Conservation (phyloP, 2,329 filamentous ascomycete species). For the Dactylellina cionopaga region DNA sequence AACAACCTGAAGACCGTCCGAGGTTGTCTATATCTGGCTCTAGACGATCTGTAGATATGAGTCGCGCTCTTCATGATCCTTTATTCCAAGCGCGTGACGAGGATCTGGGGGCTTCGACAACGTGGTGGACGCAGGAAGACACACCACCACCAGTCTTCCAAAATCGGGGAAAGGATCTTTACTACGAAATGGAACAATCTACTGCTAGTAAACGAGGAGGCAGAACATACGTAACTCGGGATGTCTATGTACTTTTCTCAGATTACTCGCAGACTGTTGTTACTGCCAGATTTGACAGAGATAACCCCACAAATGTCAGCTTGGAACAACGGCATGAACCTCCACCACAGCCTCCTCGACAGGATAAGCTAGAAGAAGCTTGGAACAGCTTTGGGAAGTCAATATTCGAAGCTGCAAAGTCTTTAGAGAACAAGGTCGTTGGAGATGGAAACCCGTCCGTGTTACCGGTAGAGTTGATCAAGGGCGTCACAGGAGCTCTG, state of each 20-base stretch:
- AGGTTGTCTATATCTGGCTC: slow-evolving; percentile 34
- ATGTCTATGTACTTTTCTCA: slow-evolving; percentile 87
- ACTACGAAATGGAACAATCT: slow-evolving; percentile 83
- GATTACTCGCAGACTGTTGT: slow-evolving; percentile 97
- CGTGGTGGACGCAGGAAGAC: slow-evolving; percentile 89
- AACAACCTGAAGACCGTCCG: slow-evolving; percentile 37
- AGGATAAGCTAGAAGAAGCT: slow-evolving; percentile 90
- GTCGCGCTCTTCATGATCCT: slow-evolving; percentile 76
- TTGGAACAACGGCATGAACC: slow-evolving; percentile 87
- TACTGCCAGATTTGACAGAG: slow-evolving; percentile 79
- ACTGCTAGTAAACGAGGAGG: slow-evolving; percentile 75
- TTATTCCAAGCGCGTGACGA: slow-evolving; percentile 84
- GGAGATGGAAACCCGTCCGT: slow-evolving; percentile 83
- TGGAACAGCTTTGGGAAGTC: slow-evolving; percentile 82
- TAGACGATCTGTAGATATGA: slow-evolving; percentile 75
- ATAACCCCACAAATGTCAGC: slow-evolving; percentile 75
- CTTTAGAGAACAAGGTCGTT: slow-evolving; percentile 81
- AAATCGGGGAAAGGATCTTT: slow-evolving; percentile 77
- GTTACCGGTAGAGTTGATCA: slow-evolving; percentile 81
- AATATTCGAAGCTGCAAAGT: slow-evolving; percentile 75
- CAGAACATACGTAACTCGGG: slow-evolving; percentile 77
- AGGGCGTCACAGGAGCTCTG: slow-evolving; percentile 77
- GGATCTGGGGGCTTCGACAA: slow-evolving; percentile 76
- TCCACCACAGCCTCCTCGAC: slow-evolving; percentile 81
- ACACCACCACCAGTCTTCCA: slow-evolving; percentile 83